Evolutionary conservation across 2,329 filamentous ascomycete species (phyloP).

Genomic region (Nakataea oryzae): DNA sequence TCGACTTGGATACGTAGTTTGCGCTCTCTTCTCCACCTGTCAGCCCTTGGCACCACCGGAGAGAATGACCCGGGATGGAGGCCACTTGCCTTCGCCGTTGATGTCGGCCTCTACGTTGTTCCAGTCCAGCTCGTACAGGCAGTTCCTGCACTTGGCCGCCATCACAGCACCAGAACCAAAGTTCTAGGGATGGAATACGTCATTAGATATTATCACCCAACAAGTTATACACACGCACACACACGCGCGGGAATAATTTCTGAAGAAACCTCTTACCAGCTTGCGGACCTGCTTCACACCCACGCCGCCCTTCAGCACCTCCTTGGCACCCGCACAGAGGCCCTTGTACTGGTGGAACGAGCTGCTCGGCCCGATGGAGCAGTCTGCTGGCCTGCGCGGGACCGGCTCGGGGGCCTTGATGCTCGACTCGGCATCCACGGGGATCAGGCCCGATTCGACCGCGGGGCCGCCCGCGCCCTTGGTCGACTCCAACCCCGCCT

Average conservation of each 20-base stretch:
- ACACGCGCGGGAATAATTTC: not conserved
- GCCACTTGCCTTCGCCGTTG: conserved; percentile 29
- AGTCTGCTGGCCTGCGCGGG: conserved; percentile 20
- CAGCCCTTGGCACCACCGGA: not conserved
- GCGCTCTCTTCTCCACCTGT: conserved; percentile 25
- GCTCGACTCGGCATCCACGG: conserved; percentile 6
- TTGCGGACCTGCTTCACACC: conserved; percentile 41
- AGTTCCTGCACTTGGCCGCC: conserved; percentile 41
- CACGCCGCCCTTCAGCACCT: conserved; percentile 33
- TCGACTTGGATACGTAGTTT: conserved; percentile 28
- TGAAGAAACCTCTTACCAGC: conserved; percentile 23
- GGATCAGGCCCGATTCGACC: conserved; percentile 11
- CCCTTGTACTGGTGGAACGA: conserved; percentile 43
- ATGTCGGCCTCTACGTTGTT: conserved; percentile 40
- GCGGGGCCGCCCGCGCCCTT: not conserved
- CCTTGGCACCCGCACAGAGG: conserved; percentile 44
- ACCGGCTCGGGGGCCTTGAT: not conserved
- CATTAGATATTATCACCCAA: too few species aligned
- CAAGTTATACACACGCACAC: too few species aligned
- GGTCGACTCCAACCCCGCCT: conserved; percentile 7
- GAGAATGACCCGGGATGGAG: conserved; percentile 11
- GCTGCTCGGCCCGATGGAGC: conserved; percentile 31
- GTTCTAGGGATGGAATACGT: conserved; percentile 6
- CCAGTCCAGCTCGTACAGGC: conserved; percentile 43
- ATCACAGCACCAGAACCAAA: conserved; percentile 22